Evolutionary conservation across 2,329 filamentous ascomycete species (phyloP).

Genomic region (Diaporthe australafricana): DNA sequence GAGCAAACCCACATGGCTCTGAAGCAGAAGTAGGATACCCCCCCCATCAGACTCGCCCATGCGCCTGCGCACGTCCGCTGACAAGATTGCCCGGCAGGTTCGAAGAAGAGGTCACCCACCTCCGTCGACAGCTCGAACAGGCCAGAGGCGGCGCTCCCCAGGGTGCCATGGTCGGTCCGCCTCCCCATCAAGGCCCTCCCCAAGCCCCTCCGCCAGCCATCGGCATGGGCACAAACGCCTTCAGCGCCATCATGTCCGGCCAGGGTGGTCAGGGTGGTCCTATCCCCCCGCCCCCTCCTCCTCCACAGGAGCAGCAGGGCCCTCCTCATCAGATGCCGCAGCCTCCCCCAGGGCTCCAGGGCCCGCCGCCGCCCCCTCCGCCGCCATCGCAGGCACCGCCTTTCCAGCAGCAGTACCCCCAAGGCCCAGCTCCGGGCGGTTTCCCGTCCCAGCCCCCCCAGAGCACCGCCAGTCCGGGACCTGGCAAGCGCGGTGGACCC

Average conservation of each 20-base stretch:
- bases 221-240: slow-evolving; percentile 90
- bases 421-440: slow-evolving; percentile 70
- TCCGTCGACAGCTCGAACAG: slow-evolving; percentile 88
- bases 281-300: slow-evolving; percentile 79
- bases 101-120: slow-evolving; percentile 87
- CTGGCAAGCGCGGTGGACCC: slow-evolving; percentile 77
- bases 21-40: slow-evolving; percentile 82
- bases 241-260: slow-evolving; percentile 96
- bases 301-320: slow-evolving; percentile 67
- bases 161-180: slow-evolving; percentile 72
- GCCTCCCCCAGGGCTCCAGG: slow-evolving; percentile 75
- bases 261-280: slow-evolving; percentile 84
- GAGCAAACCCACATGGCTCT: slow-evolving; percentile 90
- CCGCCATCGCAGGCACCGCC: slow-evolving; percentile 75
- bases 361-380: slow-evolving; percentile 67
- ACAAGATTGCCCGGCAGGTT: slow-evolving; percentile 69
- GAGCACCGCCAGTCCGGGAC: slow-evolving; percentile 87
- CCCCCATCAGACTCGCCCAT: background rate
- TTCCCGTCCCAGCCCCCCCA: slow-evolving; percentile 87
- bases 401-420: slow-evolving; percentile 78
- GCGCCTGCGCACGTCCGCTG: slow-evolving; percentile 31
- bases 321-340: slow-evolving; percentile 77
- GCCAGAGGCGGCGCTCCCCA: slow-evolving; percentile 73
- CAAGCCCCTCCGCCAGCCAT: slow-evolving; percentile 90
- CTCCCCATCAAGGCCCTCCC: slow-evolving; percentile 81